phyloP scores from a whole-genome alignment of 345 rosid genomes.

The Lepidium didymum region DNA sequence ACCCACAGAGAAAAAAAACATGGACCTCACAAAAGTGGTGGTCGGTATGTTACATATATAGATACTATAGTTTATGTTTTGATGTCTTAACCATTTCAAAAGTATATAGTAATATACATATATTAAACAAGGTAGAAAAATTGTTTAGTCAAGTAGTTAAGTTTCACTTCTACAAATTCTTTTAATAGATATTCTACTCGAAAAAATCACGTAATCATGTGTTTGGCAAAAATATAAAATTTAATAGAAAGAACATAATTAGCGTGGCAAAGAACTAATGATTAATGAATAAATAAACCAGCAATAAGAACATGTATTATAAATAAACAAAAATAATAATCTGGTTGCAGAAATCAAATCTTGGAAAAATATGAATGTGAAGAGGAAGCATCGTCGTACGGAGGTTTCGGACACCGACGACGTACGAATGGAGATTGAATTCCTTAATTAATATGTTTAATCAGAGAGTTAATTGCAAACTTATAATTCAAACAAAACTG shows the following conservation, averaged over 20 bases:
- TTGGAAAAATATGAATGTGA: not conserved
- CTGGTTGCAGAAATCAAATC: constrained; percentile 2
- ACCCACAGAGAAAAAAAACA: too few species aligned
- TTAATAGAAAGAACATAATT: not conserved
- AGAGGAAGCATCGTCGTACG: constrained; percentile 25
- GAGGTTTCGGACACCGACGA: constrained; percentile 27
- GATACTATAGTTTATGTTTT: too few species aligned
- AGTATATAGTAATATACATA: not conserved
- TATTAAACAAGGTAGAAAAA: too few species aligned
- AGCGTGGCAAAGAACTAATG: not conserved
- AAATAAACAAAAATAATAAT: not conserved
- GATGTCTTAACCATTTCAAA: not conserved
- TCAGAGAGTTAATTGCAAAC: not conserved
- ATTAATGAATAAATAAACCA: not conserved
- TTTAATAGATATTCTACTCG: too few species aligned
- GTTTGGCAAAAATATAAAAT: too few species aligned
- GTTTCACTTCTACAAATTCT: too few species aligned
- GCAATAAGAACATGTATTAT: not conserved
- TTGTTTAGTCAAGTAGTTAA: too few species aligned
- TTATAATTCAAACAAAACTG: not conserved
- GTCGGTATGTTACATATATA: too few species aligned
- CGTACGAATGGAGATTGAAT: constrained; percentile 6
- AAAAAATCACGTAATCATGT: too few species aligned
- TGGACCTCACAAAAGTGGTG: too few species aligned
- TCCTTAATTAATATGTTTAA: not conserved